Conservation (phyloP, 441 rosid genomes). For the Iberis amara region DNA sequence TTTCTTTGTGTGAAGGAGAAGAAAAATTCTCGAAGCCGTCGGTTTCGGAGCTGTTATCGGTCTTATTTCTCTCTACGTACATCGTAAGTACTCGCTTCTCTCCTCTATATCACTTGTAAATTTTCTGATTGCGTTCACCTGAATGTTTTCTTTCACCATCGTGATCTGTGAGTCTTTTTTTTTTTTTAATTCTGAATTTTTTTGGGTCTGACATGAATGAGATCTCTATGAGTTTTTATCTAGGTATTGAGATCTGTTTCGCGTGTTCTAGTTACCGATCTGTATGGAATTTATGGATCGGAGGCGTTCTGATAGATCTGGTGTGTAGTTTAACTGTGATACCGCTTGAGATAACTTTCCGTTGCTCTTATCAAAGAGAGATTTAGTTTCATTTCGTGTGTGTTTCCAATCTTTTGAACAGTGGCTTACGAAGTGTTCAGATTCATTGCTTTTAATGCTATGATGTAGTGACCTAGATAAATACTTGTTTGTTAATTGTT, state of each 20-base stretch:
- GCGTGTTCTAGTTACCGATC: not conserved
- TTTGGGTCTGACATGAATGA: not conserved
- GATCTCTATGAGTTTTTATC: constrained; percentile 13
- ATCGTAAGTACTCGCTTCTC: constrained; percentile 13
- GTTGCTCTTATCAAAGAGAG: not conserved
- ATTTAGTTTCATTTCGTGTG: not conserved
- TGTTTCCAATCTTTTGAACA: not conserved
- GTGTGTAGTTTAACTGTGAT: not conserved
- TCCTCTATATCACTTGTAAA: not conserved
- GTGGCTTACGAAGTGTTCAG: not conserved
- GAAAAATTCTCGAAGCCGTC: constrained; percentile 12
- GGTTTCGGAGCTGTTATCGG: constrained; percentile 19
- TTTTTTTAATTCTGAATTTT: not conserved
- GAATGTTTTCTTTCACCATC: constrained; percentile 2
- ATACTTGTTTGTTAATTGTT: not conserved
- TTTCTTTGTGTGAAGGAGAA: constrained; percentile 19
- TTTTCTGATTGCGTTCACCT: not conserved
- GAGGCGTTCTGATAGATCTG: constrained; percentile 21
- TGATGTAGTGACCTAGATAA: not conserved
- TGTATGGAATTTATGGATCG: constrained; percentile 11
- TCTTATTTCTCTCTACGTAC: not conserved
- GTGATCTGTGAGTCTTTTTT: constrained; percentile 19
- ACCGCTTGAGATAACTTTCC: not conserved
- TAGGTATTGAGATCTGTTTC: constrained; percentile 13
- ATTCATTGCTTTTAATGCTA: constrained; percentile 1